Base-by-base conservation (phyloP, 768 basidiomycete genomes). In the Clitopilus hobsonii region DNA sequence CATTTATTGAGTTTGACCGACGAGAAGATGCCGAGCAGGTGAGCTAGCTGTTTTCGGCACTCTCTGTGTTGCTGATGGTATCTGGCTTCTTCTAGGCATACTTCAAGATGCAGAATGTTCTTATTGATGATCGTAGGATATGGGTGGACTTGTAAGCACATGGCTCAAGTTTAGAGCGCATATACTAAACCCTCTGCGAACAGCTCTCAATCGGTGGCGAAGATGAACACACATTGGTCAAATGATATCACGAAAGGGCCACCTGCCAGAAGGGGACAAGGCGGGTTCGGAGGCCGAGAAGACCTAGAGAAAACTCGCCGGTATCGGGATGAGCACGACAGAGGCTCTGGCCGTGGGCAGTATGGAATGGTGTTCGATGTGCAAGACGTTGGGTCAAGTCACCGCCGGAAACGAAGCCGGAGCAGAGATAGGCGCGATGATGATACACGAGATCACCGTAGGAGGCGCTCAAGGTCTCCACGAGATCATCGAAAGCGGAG, bases 51-150 rank as follows among this genome's bases (percentile, higher is more conserved):
- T 24, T 29, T 13, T 24, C 30, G 49, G 29, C 38, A 49, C 49
- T 55, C 54, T 36, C 20, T 32, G 30, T 58, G 16, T 53, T 7
- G 36, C 53, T 24, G 32, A 11, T 18, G 25, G 26, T 23, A 10
- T 8, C 10, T 52, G 11, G 14, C 18, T 29, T 30, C 22, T 6
- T 2, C n/a, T 60, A 94, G 89, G 97, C 93, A 7, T 99, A 98
- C 70, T 95, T 98, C 75, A 99, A 98, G 70, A 99, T 99, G 97
- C 97, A 98, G 68, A 98, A 98, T 63, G 97, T 98, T 0, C 75
- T 99, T 10, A 90, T 99, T 11, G 97, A 99, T 66, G 97, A 99
- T 70, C 83, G 94, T 13, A 84, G 97, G 11, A 98, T 99, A 64
- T 98, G 96, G 93, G 96, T 99, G 58, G 97, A 98, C 71, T 98